Evolutionary conservation across 2,329 filamentous ascomycete genomes (phyloP), one percentile per base, ranked within the genome.

Genomic region (Camillea tinctor): DNA sequence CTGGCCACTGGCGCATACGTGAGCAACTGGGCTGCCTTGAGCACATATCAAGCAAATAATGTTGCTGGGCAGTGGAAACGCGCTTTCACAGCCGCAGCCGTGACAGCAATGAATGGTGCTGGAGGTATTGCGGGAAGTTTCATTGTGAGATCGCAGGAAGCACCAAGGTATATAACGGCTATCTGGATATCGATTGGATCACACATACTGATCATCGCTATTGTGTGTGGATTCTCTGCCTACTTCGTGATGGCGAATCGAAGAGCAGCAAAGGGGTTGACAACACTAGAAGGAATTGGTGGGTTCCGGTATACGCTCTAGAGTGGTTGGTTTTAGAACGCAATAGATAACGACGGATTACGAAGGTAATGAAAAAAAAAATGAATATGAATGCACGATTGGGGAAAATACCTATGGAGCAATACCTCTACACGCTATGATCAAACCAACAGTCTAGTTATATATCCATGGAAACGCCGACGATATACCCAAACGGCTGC

Each of bases 131-230:
- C 86, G 1, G 87, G 86, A 1, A 87, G 84, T 68, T 90, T 85
- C 68, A 88, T 90, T 64, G 85, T 90, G 2, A 77, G 83, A 23
- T 78, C 82, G 61, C 72, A 78, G 8, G 87, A 90, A 69, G 86
- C 85, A 2, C 88, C 88, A 6, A 73, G 77, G 59, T 90, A 90
- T 71, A 71, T 79, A 59, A 90, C 87, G 1, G 88, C 88, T 1
- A 81, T 90, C 15, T 90, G 86, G 86, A 80, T 89, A 15, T 87
- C 84, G 13, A 87, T 90, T 59, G 86, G 82, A n/a, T 85, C 82
- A 2, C 84, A 87, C 65, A 74, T 85, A n/a, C 64, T 86, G 58
- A 85, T 87, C 60, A 81, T 88, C 59, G 76, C 61, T 1, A 76
- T 86, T 24, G 80, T 88, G 15, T 77, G 68, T 0, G 60, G 76